phyloP scores from a whole-genome alignment of 805 yeast genomes.

The Komagataella pastoris region DNA sequence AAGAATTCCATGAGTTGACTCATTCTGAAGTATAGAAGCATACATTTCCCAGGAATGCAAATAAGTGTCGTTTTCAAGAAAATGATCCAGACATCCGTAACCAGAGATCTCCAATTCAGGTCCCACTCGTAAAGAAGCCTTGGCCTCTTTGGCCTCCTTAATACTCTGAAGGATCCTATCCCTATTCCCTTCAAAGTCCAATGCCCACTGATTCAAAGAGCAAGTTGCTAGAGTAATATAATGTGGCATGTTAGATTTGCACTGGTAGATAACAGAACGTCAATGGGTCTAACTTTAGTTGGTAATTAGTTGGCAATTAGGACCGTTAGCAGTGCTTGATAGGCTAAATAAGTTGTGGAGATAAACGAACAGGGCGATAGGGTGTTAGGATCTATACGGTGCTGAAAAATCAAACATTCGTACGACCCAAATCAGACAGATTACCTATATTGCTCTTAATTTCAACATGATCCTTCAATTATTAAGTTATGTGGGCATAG shows the following conservation, averaged over 20 bases:
- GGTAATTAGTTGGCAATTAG: background rate
- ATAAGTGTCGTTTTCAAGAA: constrained; percentile 77
- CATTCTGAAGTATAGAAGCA: constrained; percentile 53
- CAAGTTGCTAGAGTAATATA: constrained; percentile 86
- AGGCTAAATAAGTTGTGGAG: background rate
- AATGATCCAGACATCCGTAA: constrained; percentile 91
- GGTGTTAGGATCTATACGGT: background rate
- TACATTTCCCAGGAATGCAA: constrained; percentile 94
- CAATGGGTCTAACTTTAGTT: background rate
- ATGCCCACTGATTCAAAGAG: constrained; percentile 95
- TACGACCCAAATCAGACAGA: background rate
- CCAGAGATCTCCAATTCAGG: constrained; percentile 95
- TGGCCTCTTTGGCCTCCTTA: constrained; percentile 53
- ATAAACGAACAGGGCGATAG: background rate
- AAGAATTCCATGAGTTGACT: constrained; percentile 63
- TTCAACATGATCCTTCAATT: constrained; percentile 40
- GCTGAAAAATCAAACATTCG: background rate
- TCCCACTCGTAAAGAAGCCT: constrained; percentile 83
- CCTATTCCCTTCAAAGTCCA: constrained; percentile 94
- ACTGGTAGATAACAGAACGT: background rate
- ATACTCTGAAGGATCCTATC: constrained; percentile 83
- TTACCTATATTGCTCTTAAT: background rate
- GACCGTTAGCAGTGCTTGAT: background rate
- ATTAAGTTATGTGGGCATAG: constrained; percentile 46
- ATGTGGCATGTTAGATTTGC: constrained; percentile 50